phyloP scores from a whole-genome alignment of 2,329 filamentous ascomycete genomes.

The Zymoseptoria brevis region DNA sequence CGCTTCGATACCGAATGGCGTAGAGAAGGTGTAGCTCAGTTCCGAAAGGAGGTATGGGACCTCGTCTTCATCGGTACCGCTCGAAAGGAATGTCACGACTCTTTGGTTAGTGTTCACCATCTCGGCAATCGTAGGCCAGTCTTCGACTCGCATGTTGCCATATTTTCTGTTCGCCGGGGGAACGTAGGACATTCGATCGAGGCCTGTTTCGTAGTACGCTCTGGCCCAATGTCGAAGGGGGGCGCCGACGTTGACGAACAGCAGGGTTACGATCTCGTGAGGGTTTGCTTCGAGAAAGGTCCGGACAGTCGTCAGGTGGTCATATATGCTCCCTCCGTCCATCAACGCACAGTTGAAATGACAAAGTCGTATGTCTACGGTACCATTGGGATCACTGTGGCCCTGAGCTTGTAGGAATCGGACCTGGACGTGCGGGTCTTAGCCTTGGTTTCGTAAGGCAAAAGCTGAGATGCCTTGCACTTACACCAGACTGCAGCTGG shows the following conservation, averaged over 20 bases:
- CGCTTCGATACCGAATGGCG: conserved; percentile 31
- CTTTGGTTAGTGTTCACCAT: conserved; percentile 36
- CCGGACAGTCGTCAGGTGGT: conserved; percentile 12
- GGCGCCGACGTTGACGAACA: conserved; percentile 34
- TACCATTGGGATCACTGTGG: conserved; percentile 16
- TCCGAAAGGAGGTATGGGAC: conserved; percentile 34
- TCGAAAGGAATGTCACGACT: conserved; percentile 39
- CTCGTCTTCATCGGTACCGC: conserved; percentile 31
- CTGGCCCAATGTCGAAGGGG: conserved; percentile 39
- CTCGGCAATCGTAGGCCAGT: conserved; percentile 38
- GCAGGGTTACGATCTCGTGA: conserved; percentile 21
- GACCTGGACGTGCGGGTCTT: not conserved
- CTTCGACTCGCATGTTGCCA: conserved; percentile 26
- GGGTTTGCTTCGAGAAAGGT: conserved; percentile 18
- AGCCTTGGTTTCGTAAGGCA: not conserved
- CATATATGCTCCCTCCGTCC: conserved; percentile 20
- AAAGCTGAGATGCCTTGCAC: not conserved
- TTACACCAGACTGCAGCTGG: conserved; percentile 42
- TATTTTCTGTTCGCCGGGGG: conserved; percentile 23
- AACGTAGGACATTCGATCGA: conserved; percentile 37
- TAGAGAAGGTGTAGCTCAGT: conserved; percentile 40
- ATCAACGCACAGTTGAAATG: conserved; percentile 25
- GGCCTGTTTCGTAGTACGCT: conserved; percentile 45
- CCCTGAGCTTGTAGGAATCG: conserved; percentile 22
- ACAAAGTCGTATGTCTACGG: conserved; percentile 19